These are phyloP conservation scores for Monosporascus sp. DNA, from an alignment of 2,329 filamentous ascomycete genomes.

Conservation along the genomic window DNA sequence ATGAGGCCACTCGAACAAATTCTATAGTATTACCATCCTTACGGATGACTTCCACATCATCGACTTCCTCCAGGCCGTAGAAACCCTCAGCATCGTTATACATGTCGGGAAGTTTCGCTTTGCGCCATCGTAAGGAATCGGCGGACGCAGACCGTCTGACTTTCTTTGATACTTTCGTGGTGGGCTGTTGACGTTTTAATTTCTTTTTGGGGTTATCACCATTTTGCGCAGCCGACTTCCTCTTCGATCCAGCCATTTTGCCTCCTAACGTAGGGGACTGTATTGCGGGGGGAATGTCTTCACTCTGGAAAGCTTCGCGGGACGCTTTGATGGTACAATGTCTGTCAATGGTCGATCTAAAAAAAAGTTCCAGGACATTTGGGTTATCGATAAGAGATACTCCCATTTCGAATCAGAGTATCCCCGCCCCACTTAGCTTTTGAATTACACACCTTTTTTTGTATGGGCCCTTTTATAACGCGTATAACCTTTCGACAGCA, in stretches of 20 bases:
- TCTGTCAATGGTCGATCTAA: not conserved
- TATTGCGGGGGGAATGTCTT: not conserved
- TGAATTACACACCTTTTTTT: too few relatives aligned
- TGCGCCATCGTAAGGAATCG: conserved; percentile 51
- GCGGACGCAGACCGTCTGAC: conserved; percentile 39
- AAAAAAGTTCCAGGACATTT: not conserved
- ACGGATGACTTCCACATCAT: conserved; percentile 80
- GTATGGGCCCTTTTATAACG: too few relatives aligned
- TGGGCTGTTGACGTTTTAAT: conserved; percentile 9
- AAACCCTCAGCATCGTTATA: conserved; percentile 91
- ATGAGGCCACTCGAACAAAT: conserved; percentile 40
- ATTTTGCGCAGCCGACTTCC: conserved; percentile 14
- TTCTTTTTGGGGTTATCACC: conserved; percentile 18
- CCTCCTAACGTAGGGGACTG: not conserved
- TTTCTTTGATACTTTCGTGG: conserved; percentile 22
- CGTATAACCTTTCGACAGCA: too few relatives aligned
- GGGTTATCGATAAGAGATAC: not conserved
- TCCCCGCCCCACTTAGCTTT: too few relatives aligned
- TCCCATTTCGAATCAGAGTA: too few relatives aligned
- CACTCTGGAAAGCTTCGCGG: not conserved
- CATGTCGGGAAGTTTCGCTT: conserved; percentile 66
- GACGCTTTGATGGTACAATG: not conserved
- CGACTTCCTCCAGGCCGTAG: conserved; percentile 85
- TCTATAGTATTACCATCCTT: conserved; percentile 51
- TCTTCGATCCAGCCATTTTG: conserved; percentile 18